These are phyloP conservation scores for Phaeoacremonium minimum DNA, from an alignment of 2,329 filamentous ascomycete genomes.

Conservation along the genomic window DNA sequence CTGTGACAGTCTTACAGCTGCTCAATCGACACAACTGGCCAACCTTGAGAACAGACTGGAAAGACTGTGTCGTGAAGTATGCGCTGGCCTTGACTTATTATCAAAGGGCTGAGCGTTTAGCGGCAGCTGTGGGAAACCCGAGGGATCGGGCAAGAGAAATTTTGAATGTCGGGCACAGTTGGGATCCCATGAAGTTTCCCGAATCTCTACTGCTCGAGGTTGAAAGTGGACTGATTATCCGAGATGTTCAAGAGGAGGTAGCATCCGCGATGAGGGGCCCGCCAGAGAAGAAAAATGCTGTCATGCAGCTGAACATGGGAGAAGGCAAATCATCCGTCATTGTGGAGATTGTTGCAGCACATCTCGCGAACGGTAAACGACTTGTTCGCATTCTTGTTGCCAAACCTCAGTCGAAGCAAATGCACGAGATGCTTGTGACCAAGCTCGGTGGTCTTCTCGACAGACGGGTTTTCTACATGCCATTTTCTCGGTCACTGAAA, in stretches of 20 bases:
- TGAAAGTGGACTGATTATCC: slow-evolving; percentile 55
- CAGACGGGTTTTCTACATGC: slow-evolving; percentile 50
- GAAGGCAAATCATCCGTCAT: slow-evolving; percentile 66
- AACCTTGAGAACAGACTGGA: too few species aligned
- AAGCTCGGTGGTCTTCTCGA: slow-evolving; percentile 53
- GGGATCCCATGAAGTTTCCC: slow-evolving; percentile 43
- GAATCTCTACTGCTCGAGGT: slow-evolving; percentile 60
- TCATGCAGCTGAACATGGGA: slow-evolving; percentile 64
- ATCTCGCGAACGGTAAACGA: slow-evolving; percentile 41
- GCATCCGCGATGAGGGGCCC: slow-evolving; percentile 47
- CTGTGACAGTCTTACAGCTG: too few species aligned
- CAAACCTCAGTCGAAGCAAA: slow-evolving; percentile 58
- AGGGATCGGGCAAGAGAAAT: too few species aligned
- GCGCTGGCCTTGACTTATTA: too few species aligned
- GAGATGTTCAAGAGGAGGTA: slow-evolving; percentile 51
- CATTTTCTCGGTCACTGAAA: slow-evolving; percentile 49
- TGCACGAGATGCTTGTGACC: slow-evolving; percentile 48
- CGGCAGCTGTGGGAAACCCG: too few species aligned
- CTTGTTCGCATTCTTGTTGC: slow-evolving; percentile 55
- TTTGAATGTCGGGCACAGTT: too few species aligned
- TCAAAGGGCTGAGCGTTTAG: too few species aligned
- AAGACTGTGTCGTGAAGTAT: too few species aligned
- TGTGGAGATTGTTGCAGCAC: slow-evolving; percentile 54
- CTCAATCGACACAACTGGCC: too few species aligned
- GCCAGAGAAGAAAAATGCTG: slow-evolving; percentile 31